phyloP scores from a whole-genome alignment of 257 asterid genomes.

The Perilla frutescens region DNA sequence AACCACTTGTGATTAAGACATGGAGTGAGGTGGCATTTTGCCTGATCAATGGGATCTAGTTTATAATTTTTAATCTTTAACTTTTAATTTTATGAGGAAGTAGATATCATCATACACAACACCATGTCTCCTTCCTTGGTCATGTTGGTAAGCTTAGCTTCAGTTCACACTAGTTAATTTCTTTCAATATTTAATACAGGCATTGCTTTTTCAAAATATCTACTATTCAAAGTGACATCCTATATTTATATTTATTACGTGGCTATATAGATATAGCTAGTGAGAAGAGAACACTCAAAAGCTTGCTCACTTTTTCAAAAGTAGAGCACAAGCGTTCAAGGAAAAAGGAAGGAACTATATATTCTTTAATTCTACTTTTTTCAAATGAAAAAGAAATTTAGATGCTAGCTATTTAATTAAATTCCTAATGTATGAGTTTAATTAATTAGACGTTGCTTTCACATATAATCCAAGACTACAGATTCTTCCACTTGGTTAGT shows the following conservation, averaged over 20 bases:
- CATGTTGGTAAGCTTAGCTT: no score
- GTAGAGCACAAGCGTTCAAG: background rate
- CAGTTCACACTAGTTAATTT: background rate
- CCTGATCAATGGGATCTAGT: conserved; percentile 1
- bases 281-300: conserved; percentile 25
- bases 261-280: background rate
- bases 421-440: background rate
- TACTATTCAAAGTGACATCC: conserved; percentile 25
- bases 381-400: background rate
- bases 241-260: conserved; percentile 1
- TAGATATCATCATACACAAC: conserved; percentile 22
- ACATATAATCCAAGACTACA: background rate
- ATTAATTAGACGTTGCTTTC: background rate
- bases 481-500: background rate
- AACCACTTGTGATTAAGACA: conserved; percentile 1
- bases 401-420: background rate
- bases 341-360: background rate
- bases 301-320: conserved; percentile 33
- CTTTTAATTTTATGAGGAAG: conserved; percentile 18
- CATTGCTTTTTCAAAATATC: background rate
- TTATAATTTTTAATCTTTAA: background rate
- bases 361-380: background rate
- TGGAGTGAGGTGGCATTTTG: conserved; percentile 25
- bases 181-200: background rate
- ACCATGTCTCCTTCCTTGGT: conserved; percentile 19